Base-by-base conservation (phyloP, 1,284 basidiomycete genomes). In the Thelephora terrestris region DNA sequence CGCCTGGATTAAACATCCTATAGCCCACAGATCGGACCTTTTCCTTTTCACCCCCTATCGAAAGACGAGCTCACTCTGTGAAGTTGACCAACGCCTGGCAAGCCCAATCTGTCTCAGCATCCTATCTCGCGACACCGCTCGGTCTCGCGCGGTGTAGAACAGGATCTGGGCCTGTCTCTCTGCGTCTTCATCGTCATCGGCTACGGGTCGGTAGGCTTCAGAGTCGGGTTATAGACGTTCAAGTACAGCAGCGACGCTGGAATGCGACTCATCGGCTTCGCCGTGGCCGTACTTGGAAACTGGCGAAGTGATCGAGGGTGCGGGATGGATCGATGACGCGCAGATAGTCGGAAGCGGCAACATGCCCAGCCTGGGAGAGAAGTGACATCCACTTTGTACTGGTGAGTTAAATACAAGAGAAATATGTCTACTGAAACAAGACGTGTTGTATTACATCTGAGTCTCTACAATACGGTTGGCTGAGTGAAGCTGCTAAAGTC, bases 21-120 rank as follows among this genome's bases (percentile, higher is more conserved):
- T n/a, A 7, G 7, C 39, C 20, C 38, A 45, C 37, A 42, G 6
- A 20, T 23, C 12, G 21, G 20, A 20, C 5, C 20, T 20, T 25
- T 25, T 10, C 20, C 7, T 17, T 5, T 2, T 25, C 39, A 18
- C n/a, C 5, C 20, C 10, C 20, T n/a, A 5, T n/a, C n/a, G n/a
- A n/a, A 44, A 55, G 40, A 60, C 54, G 52, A 54, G 66, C 81
- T 66, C 67, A 88, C 85, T 80, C 78, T 56, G 85, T 76, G 67
- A 91, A 91, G 66, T 79, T 89, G 50, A 85, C 74, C 50, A 91
- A 73, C 17, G 89, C 88, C 59, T 91, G 9, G 87, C 87, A 23
- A 91, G 74, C 39, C 88, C 88, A 44, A 91, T 78, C 61, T 91
- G 89, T 53, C 88, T 74, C 48, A 91, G 74, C 73, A 91, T 89